Conservation (phyloP, 352 stramenopile species). For the Pythium aristosporum region DNA sequence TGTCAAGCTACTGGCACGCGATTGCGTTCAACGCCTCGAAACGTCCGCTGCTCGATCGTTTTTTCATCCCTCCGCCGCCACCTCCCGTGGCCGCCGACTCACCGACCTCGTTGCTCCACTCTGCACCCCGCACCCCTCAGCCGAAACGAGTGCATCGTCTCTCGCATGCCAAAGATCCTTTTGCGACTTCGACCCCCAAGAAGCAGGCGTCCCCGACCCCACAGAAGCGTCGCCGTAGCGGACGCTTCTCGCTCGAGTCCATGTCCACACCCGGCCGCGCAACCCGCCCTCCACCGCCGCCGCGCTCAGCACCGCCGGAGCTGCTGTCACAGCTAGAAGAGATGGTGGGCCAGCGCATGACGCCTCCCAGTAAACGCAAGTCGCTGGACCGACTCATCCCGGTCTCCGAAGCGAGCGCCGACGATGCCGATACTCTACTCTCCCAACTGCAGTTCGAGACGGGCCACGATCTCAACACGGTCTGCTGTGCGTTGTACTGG, state of each 20-base stretch:
- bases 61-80: conserved; percentile 14
- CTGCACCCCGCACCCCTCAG: neutral
- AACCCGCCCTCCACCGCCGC: conserved; percentile 4
- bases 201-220: conserved; percentile 3
- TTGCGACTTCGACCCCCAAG: neutral
- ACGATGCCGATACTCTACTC: conserved; percentile 16
- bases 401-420: conserved; percentile 13
- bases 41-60: conserved; percentile 10
- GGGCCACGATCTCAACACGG: conserved; percentile 19
- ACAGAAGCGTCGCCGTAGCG: conserved; percentile 4
- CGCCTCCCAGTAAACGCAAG: conserved; percentile 17
- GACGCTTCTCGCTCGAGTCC: conserved; percentile 6
- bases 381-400: conserved; percentile 19
- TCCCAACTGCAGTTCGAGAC: conserved; percentile 25
- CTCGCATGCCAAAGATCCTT: neutral
- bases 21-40: neutral
- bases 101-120: neutral
- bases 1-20: conserved; percentile 18
- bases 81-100: neutral
- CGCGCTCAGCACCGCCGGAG: conserved; percentile 8
- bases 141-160: conserved; percentile 16
- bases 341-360: conserved; percentile 23
- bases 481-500: conserved; percentile 30
- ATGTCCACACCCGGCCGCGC: conserved; percentile 7
- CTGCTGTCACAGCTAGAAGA: conserved; percentile 20